phyloP scores from a whole-genome alignment of 1,284 basidiomycete species.

The Cryptococcus hybrid region DNA sequence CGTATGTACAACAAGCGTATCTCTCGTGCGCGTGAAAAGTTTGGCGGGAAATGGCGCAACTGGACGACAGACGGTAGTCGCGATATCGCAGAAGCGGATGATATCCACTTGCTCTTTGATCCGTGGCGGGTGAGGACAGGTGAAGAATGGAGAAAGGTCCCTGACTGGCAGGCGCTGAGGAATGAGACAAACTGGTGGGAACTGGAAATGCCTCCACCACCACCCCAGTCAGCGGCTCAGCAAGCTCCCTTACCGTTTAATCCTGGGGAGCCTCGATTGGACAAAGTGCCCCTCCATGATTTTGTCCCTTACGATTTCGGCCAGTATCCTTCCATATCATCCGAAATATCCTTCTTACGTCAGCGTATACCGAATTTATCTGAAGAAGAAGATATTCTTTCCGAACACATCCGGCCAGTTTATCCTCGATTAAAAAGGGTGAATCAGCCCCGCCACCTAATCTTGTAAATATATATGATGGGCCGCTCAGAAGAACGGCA shows the following conservation, averaged over 20 bases:
- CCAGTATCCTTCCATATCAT: slow-evolving; percentile 29
- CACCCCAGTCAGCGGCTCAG: slow-evolving; percentile 11
- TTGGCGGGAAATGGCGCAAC: slow-evolving; percentile 46
- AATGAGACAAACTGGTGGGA: slow-evolving; percentile 39
- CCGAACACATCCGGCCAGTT: slow-evolving; percentile 30
- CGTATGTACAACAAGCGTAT: slow-evolving; percentile 40
- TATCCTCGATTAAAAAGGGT: neutral
- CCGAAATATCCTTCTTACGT: slow-evolving; percentile 18
- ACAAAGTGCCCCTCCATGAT: slow-evolving; percentile 21
- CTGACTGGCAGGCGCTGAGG: slow-evolving; percentile 40
- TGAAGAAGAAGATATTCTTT: slow-evolving; percentile 24
- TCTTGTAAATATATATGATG: slow-evolving; percentile 37
- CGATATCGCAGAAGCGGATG: slow-evolving; percentile 47
- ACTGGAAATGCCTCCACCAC: slow-evolving; percentile 16
- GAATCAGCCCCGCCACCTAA: slow-evolving; percentile 5
- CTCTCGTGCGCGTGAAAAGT: slow-evolving; percentile 43
- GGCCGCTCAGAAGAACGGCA: slow-evolving; percentile 9
- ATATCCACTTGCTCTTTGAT: slow-evolving; percentile 30
- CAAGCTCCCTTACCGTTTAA: slow-evolving; percentile 21
- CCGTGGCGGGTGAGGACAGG: slow-evolving; percentile 7
- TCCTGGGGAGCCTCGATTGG: slow-evolving; percentile 13
- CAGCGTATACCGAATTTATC: slow-evolving; percentile 5
- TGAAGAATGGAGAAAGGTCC: slow-evolving; percentile 9
- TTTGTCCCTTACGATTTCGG: slow-evolving; percentile 32
- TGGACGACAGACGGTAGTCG: slow-evolving; percentile 41